Conservation (phyloP, 163 green algal species). For the Prototheca stagnorum region DNA sequence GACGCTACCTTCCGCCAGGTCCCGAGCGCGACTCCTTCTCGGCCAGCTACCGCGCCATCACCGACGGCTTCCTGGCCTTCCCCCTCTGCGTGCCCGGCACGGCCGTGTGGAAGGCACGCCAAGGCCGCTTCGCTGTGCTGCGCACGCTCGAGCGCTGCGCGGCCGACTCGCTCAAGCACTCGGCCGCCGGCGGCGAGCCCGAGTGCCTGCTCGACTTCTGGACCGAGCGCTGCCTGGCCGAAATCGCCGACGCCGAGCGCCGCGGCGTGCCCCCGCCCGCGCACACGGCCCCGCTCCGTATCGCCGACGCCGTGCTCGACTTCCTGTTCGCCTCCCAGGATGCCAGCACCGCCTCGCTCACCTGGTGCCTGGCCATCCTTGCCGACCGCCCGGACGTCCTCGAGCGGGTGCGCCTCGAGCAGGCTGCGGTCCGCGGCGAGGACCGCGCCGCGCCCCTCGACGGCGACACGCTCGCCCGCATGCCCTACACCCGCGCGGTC, state of each 20-base stretch:
- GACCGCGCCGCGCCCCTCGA: conserved; percentile 39
- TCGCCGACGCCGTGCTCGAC: conserved; percentile 67
- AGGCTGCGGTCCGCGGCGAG: conserved; percentile 26
- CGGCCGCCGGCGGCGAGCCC: conserved; percentile 28
- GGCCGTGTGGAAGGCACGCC: conserved; percentile 41
- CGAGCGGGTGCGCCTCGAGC: conserved; percentile 50
- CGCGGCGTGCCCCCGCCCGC: conserved; percentile 13
- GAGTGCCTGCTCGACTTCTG: conserved; percentile 78
- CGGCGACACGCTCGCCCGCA: conserved; percentile 47
- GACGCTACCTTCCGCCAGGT: conserved; percentile 59
- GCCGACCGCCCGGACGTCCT: conserved; percentile 65
- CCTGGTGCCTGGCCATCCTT: conserved; percentile 58
- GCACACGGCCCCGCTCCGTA: conserved; percentile 17
- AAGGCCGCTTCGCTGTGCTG: conserved; percentile 39
- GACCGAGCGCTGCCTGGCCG: conserved; percentile 39
- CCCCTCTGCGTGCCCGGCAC: conserved; percentile 64
- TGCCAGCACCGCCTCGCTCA: conserved; percentile 56
- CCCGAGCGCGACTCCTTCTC: conserved; percentile 37
- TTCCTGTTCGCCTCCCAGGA: conserved; percentile 78
- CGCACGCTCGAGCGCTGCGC: conserved; percentile 35
- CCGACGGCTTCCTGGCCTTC: conserved; percentile 52
- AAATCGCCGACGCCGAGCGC: conserved; percentile 38
- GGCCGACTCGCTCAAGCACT: conserved; percentile 1
- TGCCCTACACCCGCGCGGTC: conserved; percentile 64
- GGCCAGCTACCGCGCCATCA: conserved; percentile 53